These are phyloP conservation scores for Breynia disticha DNA, from an alignment of 441 rosid genomes.

Conservation along the genomic window DNA sequence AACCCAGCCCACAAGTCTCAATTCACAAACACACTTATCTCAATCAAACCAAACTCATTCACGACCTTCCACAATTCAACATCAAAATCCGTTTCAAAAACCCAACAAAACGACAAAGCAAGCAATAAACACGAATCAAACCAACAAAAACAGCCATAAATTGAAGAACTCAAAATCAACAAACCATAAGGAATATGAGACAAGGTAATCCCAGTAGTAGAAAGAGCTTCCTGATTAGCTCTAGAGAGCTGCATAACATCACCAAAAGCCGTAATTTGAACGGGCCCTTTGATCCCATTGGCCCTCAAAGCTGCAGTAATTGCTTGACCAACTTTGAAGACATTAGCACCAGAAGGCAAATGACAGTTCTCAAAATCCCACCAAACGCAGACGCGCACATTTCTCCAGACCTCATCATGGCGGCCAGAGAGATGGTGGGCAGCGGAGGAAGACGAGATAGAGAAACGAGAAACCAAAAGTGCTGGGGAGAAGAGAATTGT, in stretches of 20 bases:
- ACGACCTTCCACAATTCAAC: neutral
- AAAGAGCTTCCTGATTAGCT: slow-evolving; percentile 66
- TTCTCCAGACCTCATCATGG: slow-evolving; percentile 39
- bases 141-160: neutral
- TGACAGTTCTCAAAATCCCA: slow-evolving; percentile 94
- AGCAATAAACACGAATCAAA: neutral
- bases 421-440: slow-evolving; percentile 13
- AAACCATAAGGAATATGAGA: slow-evolving; percentile 62
- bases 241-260: slow-evolving; percentile 61
- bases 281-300: slow-evolving; percentile 78
- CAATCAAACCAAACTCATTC: too few species aligned
- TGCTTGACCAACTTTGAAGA: slow-evolving; percentile 36
- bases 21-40: too few species aligned
- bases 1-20: too few species aligned
- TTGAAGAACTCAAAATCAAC: neutral
- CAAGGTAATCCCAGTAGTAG: slow-evolving; percentile 56
- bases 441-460: slow-evolving; percentile 15
- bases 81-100: neutral
- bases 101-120: neutral
- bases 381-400: slow-evolving; percentile 78
- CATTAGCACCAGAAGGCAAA: slow-evolving; percentile 53
- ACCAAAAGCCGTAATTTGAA: slow-evolving; percentile 76
- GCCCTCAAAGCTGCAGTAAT: slow-evolving; percentile 63
- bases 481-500: slow-evolving; percentile 6
- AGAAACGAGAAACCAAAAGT: slow-evolving; percentile 33